Conservation (phyloP, 202 grass and related monocot genomes). For the Saccharum hybrid region DNA sequence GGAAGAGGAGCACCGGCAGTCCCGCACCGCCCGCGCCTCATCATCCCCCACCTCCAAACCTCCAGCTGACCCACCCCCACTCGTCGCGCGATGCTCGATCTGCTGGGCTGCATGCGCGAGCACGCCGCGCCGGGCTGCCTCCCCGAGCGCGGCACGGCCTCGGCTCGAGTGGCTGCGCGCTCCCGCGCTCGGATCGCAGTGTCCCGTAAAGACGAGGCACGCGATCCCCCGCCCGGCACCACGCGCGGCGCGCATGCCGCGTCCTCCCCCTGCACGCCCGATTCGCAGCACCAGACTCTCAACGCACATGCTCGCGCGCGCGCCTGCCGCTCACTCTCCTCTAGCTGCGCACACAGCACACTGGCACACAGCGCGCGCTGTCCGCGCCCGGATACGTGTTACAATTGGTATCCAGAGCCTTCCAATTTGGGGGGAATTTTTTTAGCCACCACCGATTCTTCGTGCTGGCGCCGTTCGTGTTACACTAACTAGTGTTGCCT, state of each 20-base stretch:
- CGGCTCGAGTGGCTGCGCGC: not conserved
- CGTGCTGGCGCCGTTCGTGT: too few relatives aligned
- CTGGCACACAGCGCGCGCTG: not conserved
- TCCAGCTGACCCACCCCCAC: too few relatives aligned
- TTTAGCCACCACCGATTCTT: too few relatives aligned
- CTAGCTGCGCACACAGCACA: too few relatives aligned
- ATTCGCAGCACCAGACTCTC: not conserved
- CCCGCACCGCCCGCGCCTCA: too few relatives aligned
- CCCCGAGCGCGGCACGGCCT: conserved; percentile 23
- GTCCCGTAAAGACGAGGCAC: conserved; percentile 35
- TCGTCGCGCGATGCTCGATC: not conserved
- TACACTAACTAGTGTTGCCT: too few relatives aligned
- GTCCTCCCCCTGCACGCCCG: not conserved
- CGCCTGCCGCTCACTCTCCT: not conserved
- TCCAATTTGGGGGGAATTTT: too few relatives aligned
- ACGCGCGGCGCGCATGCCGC: not conserved
- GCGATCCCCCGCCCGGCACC: not conserved
- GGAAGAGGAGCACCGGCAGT: too few relatives aligned
- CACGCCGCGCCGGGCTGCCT: conserved; percentile 28
- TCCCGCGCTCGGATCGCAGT: conserved; percentile 15
- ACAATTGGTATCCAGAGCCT: too few relatives aligned
- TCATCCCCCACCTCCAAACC: too few relatives aligned
- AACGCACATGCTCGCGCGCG: conserved; percentile 12
- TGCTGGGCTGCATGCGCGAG: not conserved
- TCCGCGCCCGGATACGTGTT: too few relatives aligned